phyloP scores from a whole-genome alignment of 306 rosid species.

The Begonia peltatifolia region DNA sequence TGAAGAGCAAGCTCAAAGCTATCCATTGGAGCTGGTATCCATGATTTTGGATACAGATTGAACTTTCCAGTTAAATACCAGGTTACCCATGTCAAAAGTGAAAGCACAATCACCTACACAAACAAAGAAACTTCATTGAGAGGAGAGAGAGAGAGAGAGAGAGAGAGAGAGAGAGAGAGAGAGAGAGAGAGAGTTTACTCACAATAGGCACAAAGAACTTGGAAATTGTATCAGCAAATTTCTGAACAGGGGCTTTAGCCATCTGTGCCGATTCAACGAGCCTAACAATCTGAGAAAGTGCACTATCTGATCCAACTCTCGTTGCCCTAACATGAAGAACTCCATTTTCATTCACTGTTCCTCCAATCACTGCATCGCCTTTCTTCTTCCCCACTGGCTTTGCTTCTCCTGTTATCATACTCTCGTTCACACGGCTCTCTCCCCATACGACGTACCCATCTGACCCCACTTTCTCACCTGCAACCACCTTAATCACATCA shows the following conservation, averaged over 20 bases:
- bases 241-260: slow-evolving; percentile 93
- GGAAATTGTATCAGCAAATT: slow-evolving; percentile 65
- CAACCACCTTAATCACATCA: slow-evolving; percentile 51
- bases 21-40: slow-evolving; percentile 64
- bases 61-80: slow-evolving; percentile 67
- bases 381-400: slow-evolving; percentile 36
- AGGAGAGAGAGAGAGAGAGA: not conserved
- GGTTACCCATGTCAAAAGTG: slow-evolving; percentile 55
- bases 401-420: slow-evolving; percentile 87
- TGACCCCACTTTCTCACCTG: slow-evolving; percentile 62
- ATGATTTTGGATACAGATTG: slow-evolving; percentile 48
- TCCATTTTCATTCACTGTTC: slow-evolving; percentile 71
- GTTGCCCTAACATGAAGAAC: slow-evolving; percentile 67
- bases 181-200: not conserved
- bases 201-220: slow-evolving; percentile 78
- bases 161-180: not conserved
- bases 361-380: slow-evolving; percentile 70
- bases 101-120: slow-evolving; percentile 47
- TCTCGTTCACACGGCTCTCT: slow-evolving; percentile 65
- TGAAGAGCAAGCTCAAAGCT: slow-evolving; percentile 82
- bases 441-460: slow-evolving; percentile 72
- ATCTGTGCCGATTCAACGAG: slow-evolving; percentile 85
- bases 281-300: slow-evolving; percentile 68
- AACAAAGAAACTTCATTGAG: not conserved
- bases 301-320: slow-evolving; percentile 75